Evolutionary conservation across 768 basidiomycete species (phyloP).

Genomic region (Imleria badia): DNA sequence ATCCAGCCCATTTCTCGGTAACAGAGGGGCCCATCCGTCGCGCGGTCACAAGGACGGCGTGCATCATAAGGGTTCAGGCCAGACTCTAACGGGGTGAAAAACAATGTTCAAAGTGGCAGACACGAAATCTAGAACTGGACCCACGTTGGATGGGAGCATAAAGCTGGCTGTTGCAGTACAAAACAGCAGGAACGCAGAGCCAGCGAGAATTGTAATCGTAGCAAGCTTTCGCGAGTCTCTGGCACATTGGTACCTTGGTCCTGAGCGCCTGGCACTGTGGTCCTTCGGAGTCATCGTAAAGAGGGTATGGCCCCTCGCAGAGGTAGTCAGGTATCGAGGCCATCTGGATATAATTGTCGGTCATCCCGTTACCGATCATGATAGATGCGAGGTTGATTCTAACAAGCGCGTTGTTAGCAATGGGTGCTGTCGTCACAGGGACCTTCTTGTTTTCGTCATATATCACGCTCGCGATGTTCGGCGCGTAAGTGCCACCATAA

Average conservation of each 20-base stretch:
- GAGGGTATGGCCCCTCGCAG: slow-evolving; percentile 79
- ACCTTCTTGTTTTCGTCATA: slow-evolving; percentile 72
- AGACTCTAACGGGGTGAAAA: slow-evolving; percentile 41
- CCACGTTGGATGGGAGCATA: slow-evolving; percentile 68
- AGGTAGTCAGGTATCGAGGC: slow-evolving; percentile 78
- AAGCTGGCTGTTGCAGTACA: slow-evolving; percentile 81
- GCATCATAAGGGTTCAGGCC: slow-evolving; percentile 91
- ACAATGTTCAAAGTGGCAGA: not conserved
- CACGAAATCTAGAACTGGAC: slow-evolving; percentile 22
- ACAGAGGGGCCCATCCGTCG: slow-evolving; percentile 70
- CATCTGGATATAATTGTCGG: slow-evolving; percentile 82
- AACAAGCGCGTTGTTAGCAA: slow-evolving; percentile 44
- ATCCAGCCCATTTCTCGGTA: slow-evolving; percentile 84
- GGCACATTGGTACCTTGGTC: slow-evolving; percentile 69
- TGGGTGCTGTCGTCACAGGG: slow-evolving; percentile 41
- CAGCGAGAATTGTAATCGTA: slow-evolving; percentile 58
- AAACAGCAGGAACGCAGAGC: slow-evolving; percentile 68
- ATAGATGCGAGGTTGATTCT: slow-evolving; percentile 81
- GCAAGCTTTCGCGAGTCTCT: slow-evolving; percentile 70
- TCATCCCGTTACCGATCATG: slow-evolving; percentile 85
- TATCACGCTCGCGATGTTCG: slow-evolving; percentile 83
- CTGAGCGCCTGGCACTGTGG: slow-evolving; percentile 64
- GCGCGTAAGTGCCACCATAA: slow-evolving; percentile 78
- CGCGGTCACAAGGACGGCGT: slow-evolving; percentile 67
- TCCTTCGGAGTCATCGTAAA: slow-evolving; percentile 70